Evolutionary conservation across 306 rosid genomes (phyloP).

Genomic region (Rosa chinensis): DNA sequence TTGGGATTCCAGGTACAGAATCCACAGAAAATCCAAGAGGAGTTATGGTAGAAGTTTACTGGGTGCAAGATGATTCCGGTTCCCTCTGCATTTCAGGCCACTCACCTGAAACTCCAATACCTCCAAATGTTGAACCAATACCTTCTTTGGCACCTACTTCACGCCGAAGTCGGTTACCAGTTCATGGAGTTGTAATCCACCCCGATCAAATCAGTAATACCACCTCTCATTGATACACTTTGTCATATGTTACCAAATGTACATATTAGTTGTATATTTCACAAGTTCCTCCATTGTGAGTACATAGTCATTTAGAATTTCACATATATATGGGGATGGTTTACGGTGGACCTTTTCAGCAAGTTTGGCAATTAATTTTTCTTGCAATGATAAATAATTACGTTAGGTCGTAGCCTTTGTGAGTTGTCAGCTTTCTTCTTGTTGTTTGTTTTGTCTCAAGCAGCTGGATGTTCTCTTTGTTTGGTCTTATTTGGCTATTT

Average conservation of each 20-base stretch:
- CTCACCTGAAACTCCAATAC: slow-evolving; percentile 50
- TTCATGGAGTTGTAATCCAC: slow-evolving; percentile 55
- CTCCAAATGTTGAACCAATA: slow-evolving; percentile 35
- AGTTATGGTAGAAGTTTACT: slow-evolving; percentile 71
- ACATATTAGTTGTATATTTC: not conserved
- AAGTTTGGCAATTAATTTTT: no score
- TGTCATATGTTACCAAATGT: not conserved
- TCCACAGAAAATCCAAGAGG: slow-evolving; percentile 67
- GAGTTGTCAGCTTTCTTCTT: no score
- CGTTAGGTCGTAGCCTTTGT: no score
- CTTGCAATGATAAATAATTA: no score
- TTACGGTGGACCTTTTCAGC: no score
- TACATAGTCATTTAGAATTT: not conserved
- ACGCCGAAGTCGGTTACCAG: slow-evolving; percentile 21
- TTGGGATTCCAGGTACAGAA: slow-evolving; percentile 79
- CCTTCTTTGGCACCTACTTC: slow-evolving; percentile 30
- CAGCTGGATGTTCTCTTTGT: not conserved
- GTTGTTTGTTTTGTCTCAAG: not conserved
- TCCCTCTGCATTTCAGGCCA: slow-evolving; percentile 63
- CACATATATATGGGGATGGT: not conserved
- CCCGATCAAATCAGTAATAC: slow-evolving; percentile 39
- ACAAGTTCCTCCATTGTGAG: not conserved
- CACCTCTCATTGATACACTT: not conserved
- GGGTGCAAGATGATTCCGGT: slow-evolving; percentile 83
- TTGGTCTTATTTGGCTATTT: not conserved